phyloP scores from a whole-genome alignment of 495 filamentous ascomycete species.

The Penicillium dipodomyicola region DNA sequence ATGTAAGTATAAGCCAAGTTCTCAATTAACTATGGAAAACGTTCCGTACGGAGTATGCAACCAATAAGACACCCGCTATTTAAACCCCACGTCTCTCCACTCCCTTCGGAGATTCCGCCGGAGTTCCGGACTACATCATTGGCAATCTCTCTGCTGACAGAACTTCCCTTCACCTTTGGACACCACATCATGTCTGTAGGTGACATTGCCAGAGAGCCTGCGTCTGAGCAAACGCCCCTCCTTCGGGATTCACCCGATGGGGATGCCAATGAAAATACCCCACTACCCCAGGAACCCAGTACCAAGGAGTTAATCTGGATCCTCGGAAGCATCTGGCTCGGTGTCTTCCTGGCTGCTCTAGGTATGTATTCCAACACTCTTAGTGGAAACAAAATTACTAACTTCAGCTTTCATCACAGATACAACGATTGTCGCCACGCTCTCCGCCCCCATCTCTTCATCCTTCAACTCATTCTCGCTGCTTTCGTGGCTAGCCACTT shows the following conservation, averaged over 20 bases:
- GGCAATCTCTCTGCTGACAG: background rate
- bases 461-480: conserved; percentile 81
- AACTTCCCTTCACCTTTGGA: background rate
- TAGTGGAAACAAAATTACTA: background rate
- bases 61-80: background rate
- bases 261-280: conserved; percentile 20
- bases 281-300: conserved; percentile 38
- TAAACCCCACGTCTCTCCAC: background rate
- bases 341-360: conserved; percentile 80
- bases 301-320: conserved; percentile 45
- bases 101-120: background rate
- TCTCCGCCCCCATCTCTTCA: conserved; percentile 80
- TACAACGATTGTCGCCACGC: conserved; percentile 79
- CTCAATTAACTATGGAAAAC: too few species aligned
- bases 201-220: conserved; percentile 17
- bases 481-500: conserved; percentile 85
- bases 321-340: conserved; percentile 60
- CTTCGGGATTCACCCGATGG: conserved; percentile 28
- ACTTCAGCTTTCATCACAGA: conserved; percentile 42
- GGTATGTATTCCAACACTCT: conserved; percentile 34
- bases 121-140: conserved; percentile 12
- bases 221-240: conserved; percentile 44
- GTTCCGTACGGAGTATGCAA: background rate
- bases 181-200: conserved; percentile 22
- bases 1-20: too few species aligned